Conservation (phyloP, 805 yeast species). For the Metschnikowia lochheadii region DNA sequence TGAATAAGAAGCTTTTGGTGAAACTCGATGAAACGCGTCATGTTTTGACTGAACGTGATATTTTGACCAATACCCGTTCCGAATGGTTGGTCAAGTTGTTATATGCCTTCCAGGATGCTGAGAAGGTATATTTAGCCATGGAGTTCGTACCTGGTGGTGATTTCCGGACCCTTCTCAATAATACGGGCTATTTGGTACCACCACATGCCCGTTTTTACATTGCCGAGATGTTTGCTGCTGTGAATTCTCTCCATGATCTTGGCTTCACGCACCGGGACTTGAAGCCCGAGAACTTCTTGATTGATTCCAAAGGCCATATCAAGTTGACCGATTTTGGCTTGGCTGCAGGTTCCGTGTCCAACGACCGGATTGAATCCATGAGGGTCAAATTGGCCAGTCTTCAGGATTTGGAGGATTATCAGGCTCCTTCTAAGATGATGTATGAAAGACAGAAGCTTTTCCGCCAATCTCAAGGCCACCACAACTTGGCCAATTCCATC, state of each 20-base stretch:
- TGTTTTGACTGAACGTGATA: constrained; percentile 93
- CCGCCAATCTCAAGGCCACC: constrained; percentile 73
- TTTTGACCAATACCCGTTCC: constrained; percentile 89
- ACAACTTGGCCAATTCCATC: constrained; percentile 87
- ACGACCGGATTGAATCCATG: constrained; percentile 92
- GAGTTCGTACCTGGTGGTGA: constrained; percentile 99
- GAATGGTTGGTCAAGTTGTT: constrained; percentile 93
- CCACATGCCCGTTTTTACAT: constrained; percentile 94
- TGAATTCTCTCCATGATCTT: constrained; percentile 86
- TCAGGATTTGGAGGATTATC: constrained; percentile 63
- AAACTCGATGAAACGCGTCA: constrained; percentile 94
- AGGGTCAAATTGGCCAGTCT: constrained; percentile 61
- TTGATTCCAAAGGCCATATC: constrained; percentile 87
- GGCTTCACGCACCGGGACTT: constrained; percentile 97
- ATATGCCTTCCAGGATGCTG: constrained; percentile 92
- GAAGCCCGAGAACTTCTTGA: constrained; percentile 90
- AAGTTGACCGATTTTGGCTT: constrained; percentile 94
- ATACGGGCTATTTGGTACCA: constrained; percentile 88
- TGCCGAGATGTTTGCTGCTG: constrained; percentile 94
- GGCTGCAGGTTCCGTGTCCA: constrained; percentile 94
- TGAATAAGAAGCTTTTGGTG: constrained; percentile 79
- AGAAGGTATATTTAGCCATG: constrained; percentile 92
- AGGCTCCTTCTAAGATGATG: constrained; percentile 64
- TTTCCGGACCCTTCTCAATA: constrained; percentile 87
- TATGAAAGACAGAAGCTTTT: constrained; percentile 85